Base-by-base conservation (phyloP, 2,329 filamentous ascomycete genomes). In the Epichloe festucae region DNA sequence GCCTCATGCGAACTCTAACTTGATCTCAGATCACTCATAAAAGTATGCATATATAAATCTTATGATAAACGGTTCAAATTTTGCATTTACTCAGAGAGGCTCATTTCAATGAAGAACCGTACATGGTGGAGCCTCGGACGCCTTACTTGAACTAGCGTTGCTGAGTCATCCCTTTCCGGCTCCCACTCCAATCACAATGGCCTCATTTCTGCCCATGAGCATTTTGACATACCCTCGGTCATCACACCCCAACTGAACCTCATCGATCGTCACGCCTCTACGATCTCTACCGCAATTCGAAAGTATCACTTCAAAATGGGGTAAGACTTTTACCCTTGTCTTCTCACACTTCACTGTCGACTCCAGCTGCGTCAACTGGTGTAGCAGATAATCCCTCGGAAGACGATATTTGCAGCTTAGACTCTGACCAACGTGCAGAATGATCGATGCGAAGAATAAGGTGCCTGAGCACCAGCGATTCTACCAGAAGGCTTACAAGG, bases 391-490 rank as follows among this genome's bases (percentile, higher is more conserved):
- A 35, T 39, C n/a, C 11, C 15, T 34, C 34, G 38, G 23, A 49
- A 21, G 3, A 17, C 35, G 17, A 47, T 4, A 23, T 52, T 53
- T 50, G 15, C 47, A 46, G 46, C 57, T 34, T 51, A 40, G n/a
- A 45, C n/a, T 40, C 53, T 54, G 43, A 54, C 39, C 21, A 27
- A n/a, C 17, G n/a, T 12, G 52, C 60, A 79, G 78, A 65, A 63
- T 83, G 65, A 59, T 89, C 73, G 74, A 87, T 78, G 82, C 83
- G 69, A 77, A 79, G 67, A 91, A 91, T 79, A 79, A 77, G 64
- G 86, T 90, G 63, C 84, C 85, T 52, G 63, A 85, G 66, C 77
- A 85, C 73, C 87, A 91, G 77, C 76, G 79, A 64, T 71, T 79
- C 61, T 89, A 87, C 75, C 86, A 89, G 74, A 73, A 77, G 58